Conservation (phyloP, 176 grass and related monocot genomes). For the Oryza punctata region DNA sequence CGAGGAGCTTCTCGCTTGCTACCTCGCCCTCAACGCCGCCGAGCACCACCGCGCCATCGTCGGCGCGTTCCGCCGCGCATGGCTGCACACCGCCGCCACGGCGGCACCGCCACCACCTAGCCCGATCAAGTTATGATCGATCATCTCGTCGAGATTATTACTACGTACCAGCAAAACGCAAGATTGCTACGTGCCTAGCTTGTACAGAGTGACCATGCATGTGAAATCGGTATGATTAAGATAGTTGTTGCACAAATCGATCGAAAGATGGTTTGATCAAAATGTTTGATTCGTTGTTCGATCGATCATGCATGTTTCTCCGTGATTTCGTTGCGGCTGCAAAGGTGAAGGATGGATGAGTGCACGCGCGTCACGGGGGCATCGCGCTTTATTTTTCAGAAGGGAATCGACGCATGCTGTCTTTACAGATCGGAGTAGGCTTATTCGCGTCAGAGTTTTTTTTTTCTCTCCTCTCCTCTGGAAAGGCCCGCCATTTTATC, state of each 20-base stretch:
- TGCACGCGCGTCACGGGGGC: background rate
- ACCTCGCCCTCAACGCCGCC: conserved; percentile 71
- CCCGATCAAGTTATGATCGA: background rate
- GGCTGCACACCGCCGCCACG: conserved; percentile 12
- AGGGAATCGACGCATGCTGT: conserved; percentile 15
- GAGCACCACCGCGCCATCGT: conserved; percentile 80
- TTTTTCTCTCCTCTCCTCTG: background rate
- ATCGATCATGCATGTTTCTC: background rate
- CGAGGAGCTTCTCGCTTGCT: conserved; percentile 76
- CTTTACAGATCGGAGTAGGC: conserved; percentile 36
- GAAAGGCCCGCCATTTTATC: background rate
- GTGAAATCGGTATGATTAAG: background rate
- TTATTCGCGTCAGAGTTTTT: conserved; percentile 12
- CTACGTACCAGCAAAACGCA: background rate
- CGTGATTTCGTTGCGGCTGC: background rate
- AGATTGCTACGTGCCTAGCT: background rate
- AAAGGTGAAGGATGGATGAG: background rate
- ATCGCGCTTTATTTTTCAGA: background rate
- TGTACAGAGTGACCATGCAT: conserved; percentile 13
- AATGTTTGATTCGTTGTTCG: background rate
- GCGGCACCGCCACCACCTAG: background rate
- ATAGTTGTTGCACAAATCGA: background rate
- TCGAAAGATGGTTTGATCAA: background rate
- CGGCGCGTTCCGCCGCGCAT: conserved; percentile 65
- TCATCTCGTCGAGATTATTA: background rate